Evolutionary conservation across 257 asterid species (phyloP).

Genomic region (Solanum dulcamara): DNA sequence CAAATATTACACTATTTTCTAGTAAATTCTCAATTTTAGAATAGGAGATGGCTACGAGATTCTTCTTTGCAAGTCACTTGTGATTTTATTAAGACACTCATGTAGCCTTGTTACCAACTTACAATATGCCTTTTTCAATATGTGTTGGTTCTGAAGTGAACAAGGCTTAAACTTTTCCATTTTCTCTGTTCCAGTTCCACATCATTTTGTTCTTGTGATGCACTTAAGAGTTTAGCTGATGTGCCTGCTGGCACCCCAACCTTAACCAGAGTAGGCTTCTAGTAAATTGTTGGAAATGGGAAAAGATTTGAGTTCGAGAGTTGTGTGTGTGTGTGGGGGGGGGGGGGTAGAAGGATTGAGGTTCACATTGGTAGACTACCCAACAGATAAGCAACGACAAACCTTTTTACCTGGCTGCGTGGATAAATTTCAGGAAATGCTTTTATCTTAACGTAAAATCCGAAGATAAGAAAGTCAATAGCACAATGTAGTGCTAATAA

Average conservation of each 20-base stretch:
- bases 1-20: neutral
- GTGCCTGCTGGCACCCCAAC: neutral
- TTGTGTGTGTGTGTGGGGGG: neutral
- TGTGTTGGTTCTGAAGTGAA: neutral
- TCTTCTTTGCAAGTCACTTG: neutral
- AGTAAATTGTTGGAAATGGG: neutral
- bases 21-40: neutral
- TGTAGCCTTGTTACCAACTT: neutral
- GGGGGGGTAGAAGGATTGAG: neutral
- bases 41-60: neutral
- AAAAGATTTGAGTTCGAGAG: neutral
- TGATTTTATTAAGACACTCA: neutral
- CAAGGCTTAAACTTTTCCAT: neutral
- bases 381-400: neutral
- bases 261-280: neutral
- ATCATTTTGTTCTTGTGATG: neutral
- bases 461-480: neutral
- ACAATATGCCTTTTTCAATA: neutral
- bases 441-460: neutral
- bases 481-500: neutral
- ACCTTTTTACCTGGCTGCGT: neutral
- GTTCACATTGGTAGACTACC: neutral
- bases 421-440: neutral
- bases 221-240: neutral
- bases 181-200: neutral